These are phyloP conservation scores for Schizochytrium sp. DNA, from an alignment of 108 stramenopile species.

Conservation along the genomic window DNA sequence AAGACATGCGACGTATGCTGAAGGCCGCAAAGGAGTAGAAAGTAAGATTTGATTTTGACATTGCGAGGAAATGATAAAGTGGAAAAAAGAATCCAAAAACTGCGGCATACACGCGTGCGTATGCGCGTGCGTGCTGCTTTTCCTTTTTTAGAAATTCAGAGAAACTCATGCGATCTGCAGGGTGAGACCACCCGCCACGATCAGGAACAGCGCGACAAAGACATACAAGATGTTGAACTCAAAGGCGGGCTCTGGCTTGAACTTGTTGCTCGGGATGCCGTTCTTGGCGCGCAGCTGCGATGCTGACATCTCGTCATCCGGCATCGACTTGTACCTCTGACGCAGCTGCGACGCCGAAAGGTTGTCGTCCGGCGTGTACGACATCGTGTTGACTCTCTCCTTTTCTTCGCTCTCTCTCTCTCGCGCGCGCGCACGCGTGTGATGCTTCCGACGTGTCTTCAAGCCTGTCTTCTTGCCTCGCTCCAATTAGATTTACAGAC, in stretches of 20 bases:
- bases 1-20: neutral
- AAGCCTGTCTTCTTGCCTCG: neutral
- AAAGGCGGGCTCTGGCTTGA: neutral
- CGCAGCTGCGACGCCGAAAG: slow-evolving; percentile 14
- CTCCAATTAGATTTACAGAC: neutral
- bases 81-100: neutral
- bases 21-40: neutral
- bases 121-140: neutral
- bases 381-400: neutral
- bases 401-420: too few species aligned
- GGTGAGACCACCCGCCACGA: neutral
- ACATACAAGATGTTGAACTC: neutral
- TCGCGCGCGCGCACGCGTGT: neutral
- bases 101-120: neutral
- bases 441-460: neutral
- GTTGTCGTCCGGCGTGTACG: neutral
- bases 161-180: neutral
- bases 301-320: neutral
- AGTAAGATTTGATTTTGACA: neutral
- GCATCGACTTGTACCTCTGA: neutral
- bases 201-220: neutral
- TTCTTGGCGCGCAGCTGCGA: slow-evolving; percentile 11
- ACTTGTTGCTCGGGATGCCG: slow-evolving; percentile 8
- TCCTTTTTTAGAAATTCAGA: neutral
- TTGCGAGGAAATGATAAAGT: neutral